phyloP scores from a whole-genome alignment of 768 basidiomycete genomes.

The Rhodotorula diobovata region DNA sequence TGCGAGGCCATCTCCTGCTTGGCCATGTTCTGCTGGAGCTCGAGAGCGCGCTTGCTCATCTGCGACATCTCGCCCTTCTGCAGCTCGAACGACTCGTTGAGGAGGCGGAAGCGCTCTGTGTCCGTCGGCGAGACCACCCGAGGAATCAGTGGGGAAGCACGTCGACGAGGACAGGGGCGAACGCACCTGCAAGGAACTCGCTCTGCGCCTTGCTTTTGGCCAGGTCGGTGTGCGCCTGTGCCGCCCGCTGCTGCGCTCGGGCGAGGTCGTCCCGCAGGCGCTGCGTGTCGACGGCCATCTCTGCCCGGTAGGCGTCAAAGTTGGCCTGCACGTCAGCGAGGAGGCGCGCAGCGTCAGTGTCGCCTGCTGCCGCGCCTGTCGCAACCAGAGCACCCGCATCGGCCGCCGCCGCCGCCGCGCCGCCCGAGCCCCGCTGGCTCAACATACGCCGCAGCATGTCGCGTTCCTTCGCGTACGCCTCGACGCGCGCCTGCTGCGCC shows the following conservation, averaged over 20 bases:
- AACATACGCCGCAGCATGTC: slow-evolving; percentile 78
- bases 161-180: background rate
- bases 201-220: slow-evolving; percentile 80
- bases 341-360: slow-evolving; percentile 57
- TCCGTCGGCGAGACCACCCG: slow-evolving; percentile 33
- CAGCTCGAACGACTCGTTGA: slow-evolving; percentile 63
- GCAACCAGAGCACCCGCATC: background rate
- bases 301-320: slow-evolving; percentile 72
- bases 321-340: slow-evolving; percentile 69
- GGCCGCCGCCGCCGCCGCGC: slow-evolving; percentile 7
- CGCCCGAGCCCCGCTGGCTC: slow-evolving; percentile 47
- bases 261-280: slow-evolving; percentile 67
- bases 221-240: slow-evolving; percentile 60
- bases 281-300: slow-evolving; percentile 72
- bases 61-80: slow-evolving; percentile 65
- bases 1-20: slow-evolving; percentile 70
- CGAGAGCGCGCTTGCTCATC: slow-evolving; percentile 63
- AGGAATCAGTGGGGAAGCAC: background rate
- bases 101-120: slow-evolving; percentile 45
- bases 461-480: slow-evolving; percentile 78
- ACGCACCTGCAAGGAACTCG: slow-evolving; percentile 69
- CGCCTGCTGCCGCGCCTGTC: slow-evolving; percentile 1
- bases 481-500: slow-evolving; percentile 68
- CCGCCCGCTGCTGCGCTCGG: slow-evolving; percentile 63
- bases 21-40: slow-evolving; percentile 68